phyloP scores from a whole-genome alignment of 495 filamentous ascomycete genomes.

The Podospora pseudocomata region DNA sequence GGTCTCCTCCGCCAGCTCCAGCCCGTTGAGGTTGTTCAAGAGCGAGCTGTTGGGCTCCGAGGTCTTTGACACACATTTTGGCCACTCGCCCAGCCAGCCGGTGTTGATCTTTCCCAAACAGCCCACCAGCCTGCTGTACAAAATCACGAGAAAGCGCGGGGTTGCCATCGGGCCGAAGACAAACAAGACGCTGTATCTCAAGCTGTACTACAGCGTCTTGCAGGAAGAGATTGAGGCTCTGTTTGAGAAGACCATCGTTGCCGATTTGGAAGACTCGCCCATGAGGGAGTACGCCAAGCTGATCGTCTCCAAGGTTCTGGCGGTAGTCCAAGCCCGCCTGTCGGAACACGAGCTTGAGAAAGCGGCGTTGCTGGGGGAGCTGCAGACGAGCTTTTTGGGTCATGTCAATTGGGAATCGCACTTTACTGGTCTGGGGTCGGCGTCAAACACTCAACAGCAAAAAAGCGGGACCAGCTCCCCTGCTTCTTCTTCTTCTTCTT shows the following conservation, averaged over 20 bases:
- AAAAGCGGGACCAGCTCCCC: not conserved
- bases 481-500: slow-evolving; percentile 10
- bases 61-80: slow-evolving; percentile 61
- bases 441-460: not conserved
- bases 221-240: slow-evolving; percentile 62
- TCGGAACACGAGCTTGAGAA: slow-evolving; percentile 59
- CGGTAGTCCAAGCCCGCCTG: slow-evolving; percentile 49
- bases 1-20: slow-evolving; percentile 68
- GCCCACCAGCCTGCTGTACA: slow-evolving; percentile 78
- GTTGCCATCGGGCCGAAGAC: slow-evolving; percentile 34
- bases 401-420: slow-evolving; percentile 39
- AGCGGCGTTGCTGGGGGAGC: slow-evolving; percentile 50
- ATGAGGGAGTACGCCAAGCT: slow-evolving; percentile 46
- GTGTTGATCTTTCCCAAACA: slow-evolving; percentile 74
- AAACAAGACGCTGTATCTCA: slow-evolving; percentile 59
- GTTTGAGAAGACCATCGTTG: slow-evolving; percentile 36
- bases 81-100: slow-evolving; percentile 50
- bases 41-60: slow-evolving; percentile 68
- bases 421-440: slow-evolving; percentile 42
- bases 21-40: slow-evolving; percentile 69
- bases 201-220: slow-evolving; percentile 72
- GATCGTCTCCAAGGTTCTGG: slow-evolving; percentile 48
- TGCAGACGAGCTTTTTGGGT: slow-evolving; percentile 40
- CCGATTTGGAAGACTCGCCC: slow-evolving; percentile 38
- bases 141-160: slow-evolving; percentile 54